Conservation (phyloP, 2,329 filamentous ascomycete species). For the Microsporum canis region DNA sequence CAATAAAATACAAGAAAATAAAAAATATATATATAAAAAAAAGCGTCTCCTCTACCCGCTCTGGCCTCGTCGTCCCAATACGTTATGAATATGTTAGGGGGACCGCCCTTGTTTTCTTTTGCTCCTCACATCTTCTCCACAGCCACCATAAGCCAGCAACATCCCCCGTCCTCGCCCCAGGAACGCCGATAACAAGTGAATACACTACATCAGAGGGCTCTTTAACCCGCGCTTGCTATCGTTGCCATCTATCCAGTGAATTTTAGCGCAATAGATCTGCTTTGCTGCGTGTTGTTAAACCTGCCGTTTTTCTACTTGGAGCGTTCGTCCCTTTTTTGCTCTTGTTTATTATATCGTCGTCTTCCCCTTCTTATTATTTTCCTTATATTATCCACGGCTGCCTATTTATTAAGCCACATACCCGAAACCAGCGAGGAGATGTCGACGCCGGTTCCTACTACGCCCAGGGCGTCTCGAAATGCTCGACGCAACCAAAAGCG, state of each 20-base stretch:
- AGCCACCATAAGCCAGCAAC: background rate
- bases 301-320: conserved; percentile 12
- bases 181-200: background rate
- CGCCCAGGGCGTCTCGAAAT: conserved; percentile 31
- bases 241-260: background rate
- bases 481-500: conserved; percentile 28
- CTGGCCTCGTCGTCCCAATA: background rate
- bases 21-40: background rate
- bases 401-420: conserved; percentile 41
- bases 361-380: conserved; percentile 19
- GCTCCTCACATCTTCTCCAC: background rate
- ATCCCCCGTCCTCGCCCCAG: background rate
- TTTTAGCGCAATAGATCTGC: background rate
- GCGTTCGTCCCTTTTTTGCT: background rate
- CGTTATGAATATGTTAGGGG: conserved; percentile 10
- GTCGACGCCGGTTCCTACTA: conserved; percentile 34
- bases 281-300: conserved; percentile 8
- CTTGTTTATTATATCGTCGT: background rate
- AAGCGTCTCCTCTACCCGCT: background rate
- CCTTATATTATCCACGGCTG: conserved; percentile 30
- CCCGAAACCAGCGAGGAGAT: conserved; percentile 24
- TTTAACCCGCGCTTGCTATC: background rate
- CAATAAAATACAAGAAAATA: background rate
- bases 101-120: conserved; percentile 4
- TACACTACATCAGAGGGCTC: background rate